These are phyloP conservation scores for Vitis amurensis DNA, from an alignment of 164 flowering plant genomes.

Conservation along the genomic window DNA sequence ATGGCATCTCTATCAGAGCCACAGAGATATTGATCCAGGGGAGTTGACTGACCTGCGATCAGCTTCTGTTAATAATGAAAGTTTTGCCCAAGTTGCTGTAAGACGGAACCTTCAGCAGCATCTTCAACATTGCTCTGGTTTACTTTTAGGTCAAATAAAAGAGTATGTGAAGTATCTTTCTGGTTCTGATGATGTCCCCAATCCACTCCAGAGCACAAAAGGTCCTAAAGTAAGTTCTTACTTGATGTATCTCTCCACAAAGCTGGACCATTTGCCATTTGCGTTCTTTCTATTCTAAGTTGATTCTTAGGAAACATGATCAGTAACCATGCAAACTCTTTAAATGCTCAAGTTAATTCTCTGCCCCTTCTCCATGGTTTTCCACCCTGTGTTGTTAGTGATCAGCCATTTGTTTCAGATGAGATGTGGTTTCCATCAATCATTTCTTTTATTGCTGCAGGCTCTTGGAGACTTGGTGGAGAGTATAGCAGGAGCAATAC, in stretches of 20 bases:
- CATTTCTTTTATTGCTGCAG: conserved; percentile 32
- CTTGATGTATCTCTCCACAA: too few species aligned
- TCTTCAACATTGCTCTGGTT: conserved; percentile 68
- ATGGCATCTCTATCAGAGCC: conserved; percentile 65
- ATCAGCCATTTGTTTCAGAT: background rate
- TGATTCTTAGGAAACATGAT: too few species aligned
- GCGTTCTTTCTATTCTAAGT: too few species aligned
- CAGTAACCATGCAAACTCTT: too few species aligned
- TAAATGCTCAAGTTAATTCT: too few species aligned
- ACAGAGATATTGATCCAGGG: conserved; percentile 77
- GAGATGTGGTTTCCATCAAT: background rate
- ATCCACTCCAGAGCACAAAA: conserved; percentile 34
- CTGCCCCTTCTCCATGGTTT: too few species aligned
- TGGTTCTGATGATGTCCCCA: conserved; percentile 13
- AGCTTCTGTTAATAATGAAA: conserved; percentile 89
- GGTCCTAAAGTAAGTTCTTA: conserved; percentile 64
- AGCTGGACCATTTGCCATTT: too few species aligned
- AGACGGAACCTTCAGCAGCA: conserved; percentile 60
- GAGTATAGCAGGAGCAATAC: conserved; percentile 87
- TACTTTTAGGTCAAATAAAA: conserved; percentile 57
- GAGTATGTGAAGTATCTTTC: conserved; percentile 51
- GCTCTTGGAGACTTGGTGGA: conserved; percentile 93
- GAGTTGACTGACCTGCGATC: conserved; percentile 88
- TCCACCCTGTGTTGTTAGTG: too few species aligned
- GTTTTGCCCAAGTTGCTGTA: conserved; percentile 79